These are phyloP conservation scores for Aphanomyces stellatus DNA, from an alignment of 352 stramenopile species.

Conservation along the genomic window DNA sequence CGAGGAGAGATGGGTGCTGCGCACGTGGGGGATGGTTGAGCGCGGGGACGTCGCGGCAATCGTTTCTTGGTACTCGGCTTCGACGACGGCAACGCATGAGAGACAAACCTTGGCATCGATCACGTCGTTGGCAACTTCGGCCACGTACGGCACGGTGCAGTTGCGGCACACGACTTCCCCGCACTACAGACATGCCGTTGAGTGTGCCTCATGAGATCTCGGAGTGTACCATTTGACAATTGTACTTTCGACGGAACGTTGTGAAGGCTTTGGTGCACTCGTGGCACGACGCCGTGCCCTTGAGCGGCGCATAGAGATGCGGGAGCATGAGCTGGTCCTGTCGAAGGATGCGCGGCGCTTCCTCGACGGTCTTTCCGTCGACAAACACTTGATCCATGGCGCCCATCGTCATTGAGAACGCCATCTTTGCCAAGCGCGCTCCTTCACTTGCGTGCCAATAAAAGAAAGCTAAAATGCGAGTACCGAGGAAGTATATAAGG, in stretches of 20 bases:
- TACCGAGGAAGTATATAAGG: too few species aligned
- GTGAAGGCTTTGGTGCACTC: conserved; percentile 14
- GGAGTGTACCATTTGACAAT: conserved; percentile 9
- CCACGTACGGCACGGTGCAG: conserved; percentile 12
- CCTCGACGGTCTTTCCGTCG: not conserved
- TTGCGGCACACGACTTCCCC: conserved; percentile 15
- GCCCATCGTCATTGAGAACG: conserved; percentile 9
- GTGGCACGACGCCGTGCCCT: conserved; percentile 1
- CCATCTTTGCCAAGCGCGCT: not conserved
- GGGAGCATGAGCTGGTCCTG: conserved; percentile 14
- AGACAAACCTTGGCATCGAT: conserved; percentile 15
- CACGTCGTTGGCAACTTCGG: conserved; percentile 10
- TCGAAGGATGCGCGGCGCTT: conserved; percentile 11
- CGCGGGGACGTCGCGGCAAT: not conserved
- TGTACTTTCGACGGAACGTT: conserved; percentile 10
- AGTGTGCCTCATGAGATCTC: not conserved
- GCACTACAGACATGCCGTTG: not conserved
- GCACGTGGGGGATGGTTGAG: not conserved
- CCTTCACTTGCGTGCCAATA: too few species aligned
- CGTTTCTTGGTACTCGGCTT: conserved; percentile 2
- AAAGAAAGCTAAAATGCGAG: too few species aligned
- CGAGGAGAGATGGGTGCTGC: not conserved
- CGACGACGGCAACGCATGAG: not conserved
- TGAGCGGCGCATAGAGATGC: not conserved
- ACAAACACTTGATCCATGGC: conserved; percentile 2